Base-by-base conservation (phyloP, 106 monocot genomes). In the Phalaenopsis equestris region DNA sequence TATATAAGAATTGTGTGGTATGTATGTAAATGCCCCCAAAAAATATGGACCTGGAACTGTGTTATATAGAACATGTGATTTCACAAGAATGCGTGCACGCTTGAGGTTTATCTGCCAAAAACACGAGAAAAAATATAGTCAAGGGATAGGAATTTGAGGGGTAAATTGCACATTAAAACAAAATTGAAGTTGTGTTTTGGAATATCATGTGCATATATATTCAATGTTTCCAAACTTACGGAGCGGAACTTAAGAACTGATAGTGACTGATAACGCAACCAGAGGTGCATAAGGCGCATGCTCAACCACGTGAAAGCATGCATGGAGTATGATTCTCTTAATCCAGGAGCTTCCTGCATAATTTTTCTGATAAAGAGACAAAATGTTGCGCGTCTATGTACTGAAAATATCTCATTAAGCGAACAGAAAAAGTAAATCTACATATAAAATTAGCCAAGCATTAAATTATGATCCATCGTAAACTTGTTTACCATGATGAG, bases 31-130 rank as follows among this genome's bases (percentile, higher is more conserved):
- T 30, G 30, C 30, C 30, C 30, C 30, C 30, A 30, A 30, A 30
- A 43, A 82, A 73, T 81, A 43, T 15, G 42, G 42, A 94, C 97
- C 97, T 83, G 89, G 92, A 84, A 97, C 90, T 41, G 79, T 85
- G 52, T 85, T 67, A 41, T 79, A 73, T 58, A 77, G 70, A 86
- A 94, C 81, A 82, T 94, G 94, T 80, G 94, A 92, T 83, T 83
- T 92, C 76, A 92, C 92, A 89, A 97, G 97, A 72, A 97, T 78
- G 55, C 90, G 81, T 58, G 94, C 92, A 82, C 97, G 92, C 80
- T 94, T 97, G 37, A 92, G 85, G 81, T 97, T 97, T 82, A 97
- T 85, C 97, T 97, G 84, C 37, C 37, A 80, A 75, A 23, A 86
- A 80, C 75, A 12, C 12, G 41, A 41, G 23, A 19, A 47, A 78